Evolutionary conservation across 202 grass and related monocot species (phyloP), one percentile per base, ranked within the genome.

Genomic region (Dendrocalamus latiflorus): DNA sequence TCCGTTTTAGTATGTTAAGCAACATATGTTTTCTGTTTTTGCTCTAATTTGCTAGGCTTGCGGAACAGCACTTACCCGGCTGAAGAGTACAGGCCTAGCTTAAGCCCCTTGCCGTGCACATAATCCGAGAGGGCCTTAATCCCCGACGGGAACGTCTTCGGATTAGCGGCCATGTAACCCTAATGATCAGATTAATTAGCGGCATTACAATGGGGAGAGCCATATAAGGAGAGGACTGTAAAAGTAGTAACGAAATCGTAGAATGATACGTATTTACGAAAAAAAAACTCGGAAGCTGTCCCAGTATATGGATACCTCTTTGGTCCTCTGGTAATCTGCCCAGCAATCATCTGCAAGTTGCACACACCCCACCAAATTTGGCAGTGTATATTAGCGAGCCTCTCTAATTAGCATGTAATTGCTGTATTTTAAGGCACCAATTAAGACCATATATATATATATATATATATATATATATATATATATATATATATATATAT

Each of bases 51-150:
- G 25, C 26, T 51, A 3, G 16, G 4, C 3, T 38, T 48, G 4
- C 8, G 44, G 33, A 45, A 34, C 1, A 16, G n/a, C n/a, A n/a
- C 68, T 61, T 86, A 90, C 91, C 94, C 94, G 20, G 94, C 94
- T 81, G 89, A 91, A 70, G 84, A 83, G 33, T 91, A 97, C 30
- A 97, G n/a, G 43, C 91, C 94, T 57, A 97, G 74, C 66, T 86
- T 97, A 1, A 97, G 91, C 4, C 94, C 91, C 70, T 93, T 93
- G 74, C 78, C 77, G 75, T 93, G 94, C 1, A 93, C 88, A 75
- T 93, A 97, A 81, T 93, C 91, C 1, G 86, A 86, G 8, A 97
- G 77, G 65, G 91, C 81, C 78, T 93, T 97, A 10, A 97, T 97
- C 58, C 94, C 91, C 2, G 94, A 93, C 0, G 91, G 91, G 66